Evolutionary conservation across 1,139 yeast genomes (phyloP), one percentile per base, ranked within the genome.

Genomic region (Yamadazyma diddensiae): DNA sequence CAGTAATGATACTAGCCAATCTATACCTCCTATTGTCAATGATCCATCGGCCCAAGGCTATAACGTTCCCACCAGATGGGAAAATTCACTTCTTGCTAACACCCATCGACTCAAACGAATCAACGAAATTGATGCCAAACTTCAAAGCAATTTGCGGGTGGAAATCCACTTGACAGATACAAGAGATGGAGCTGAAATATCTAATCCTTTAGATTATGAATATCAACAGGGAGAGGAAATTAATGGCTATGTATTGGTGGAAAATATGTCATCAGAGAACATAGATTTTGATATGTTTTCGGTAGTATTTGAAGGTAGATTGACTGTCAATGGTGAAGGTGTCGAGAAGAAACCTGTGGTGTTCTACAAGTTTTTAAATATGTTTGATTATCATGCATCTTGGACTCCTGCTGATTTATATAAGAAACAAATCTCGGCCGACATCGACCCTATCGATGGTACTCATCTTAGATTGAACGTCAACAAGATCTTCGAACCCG

Each of bases 201-300:
- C 25, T 6, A 22, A 15, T 10, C 63, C 66, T 10, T 42, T 26
- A 41, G 33, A 33, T 10, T 39, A 44, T 15, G 79, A 73, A 43
- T 77, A 66, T 42, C 70, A 70, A 9, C 73, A 77, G 7, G 80
- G 81, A 14, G 82, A 77, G 45, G 50, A 61, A 9, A 59, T 79
- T n/a, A 63, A 70, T 41, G 86, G 86, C 1, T 72, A 65, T 45
- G 61, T 75, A 19, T 54, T 64, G 3, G 55, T 78, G 10, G 55
- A 62, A 24, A 79, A 78, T 48, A 54, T 49, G 10, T 56, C 77
- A 0, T 24, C 52, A 1, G 47, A 55, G 10, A 59, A 63, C 0
- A 50, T 78, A 3, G 69, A 69, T 7, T 79, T 77, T 44, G 79
- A 77, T 42, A 73, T 73, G 74, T 67, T 78, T 44, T 64, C 72